A percentile compares a stretch with the other conserved stretches of the same genome.
Evolutionary conservation across 164 flowering plant genomes (phyloP).

Genomic region (Sedum album): DNA sequence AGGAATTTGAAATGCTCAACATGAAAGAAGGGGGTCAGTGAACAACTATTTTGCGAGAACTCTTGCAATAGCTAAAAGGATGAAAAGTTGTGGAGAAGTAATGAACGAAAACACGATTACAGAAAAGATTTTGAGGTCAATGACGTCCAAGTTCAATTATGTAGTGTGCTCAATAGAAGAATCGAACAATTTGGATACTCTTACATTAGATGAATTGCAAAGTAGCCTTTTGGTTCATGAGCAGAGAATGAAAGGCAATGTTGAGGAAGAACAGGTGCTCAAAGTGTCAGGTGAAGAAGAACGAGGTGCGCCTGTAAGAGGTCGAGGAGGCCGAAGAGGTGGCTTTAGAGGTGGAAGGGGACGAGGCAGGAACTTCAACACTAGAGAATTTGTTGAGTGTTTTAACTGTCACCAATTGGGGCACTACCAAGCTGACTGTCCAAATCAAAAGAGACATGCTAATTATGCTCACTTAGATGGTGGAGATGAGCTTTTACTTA

Average conservation of each 20-base stretch:
- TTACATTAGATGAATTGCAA: neutral
- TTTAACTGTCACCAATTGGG: neutral
- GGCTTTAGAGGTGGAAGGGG: neutral
- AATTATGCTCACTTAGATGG: neutral
- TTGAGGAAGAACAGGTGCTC: slow-evolving; percentile 39
- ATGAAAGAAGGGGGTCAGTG: neutral
- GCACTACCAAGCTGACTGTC: neutral
- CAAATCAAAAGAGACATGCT: neutral
- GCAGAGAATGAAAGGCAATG: neutral
- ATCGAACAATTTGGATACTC: neutral
- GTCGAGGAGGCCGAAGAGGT: neutral
- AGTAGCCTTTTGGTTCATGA: neutral
- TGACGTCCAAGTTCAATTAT: neutral
- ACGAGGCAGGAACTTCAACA: too few species aligned
- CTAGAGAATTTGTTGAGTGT: neutral
- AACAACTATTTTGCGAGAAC: too few species aligned
- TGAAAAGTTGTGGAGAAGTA: neutral
- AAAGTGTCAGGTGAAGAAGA: slow-evolving; percentile 27
- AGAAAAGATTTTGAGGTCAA: neutral
- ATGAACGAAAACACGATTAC: neutral
- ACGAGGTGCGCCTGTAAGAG: neutral
- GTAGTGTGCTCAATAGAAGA: neutral
- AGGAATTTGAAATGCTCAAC: neutral
- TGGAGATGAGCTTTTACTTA: neutral
- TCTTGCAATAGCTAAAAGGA: neutral